Evolutionary conservation across 257 asterid species (phyloP), one percentile per base, ranked within the genome.

Genomic region (Plantago elongata): DNA sequence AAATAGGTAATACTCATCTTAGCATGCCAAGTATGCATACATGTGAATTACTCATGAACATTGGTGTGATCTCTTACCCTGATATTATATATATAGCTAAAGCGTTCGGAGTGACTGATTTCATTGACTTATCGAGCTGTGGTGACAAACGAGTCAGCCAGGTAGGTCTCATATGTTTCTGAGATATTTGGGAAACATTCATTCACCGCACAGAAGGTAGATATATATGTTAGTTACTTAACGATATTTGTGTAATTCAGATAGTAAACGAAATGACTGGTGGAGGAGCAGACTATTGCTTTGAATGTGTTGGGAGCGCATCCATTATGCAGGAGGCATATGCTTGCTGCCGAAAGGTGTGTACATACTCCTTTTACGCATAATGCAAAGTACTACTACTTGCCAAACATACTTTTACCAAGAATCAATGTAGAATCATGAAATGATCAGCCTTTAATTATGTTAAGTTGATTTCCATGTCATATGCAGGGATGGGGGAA

Each of bases 201-300:
- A 12, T 30, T n/a, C 42, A 34, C 40, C 40, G 45, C 3, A 12
- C 12, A 7, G 16, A 13, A 48, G 12, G 15, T 40, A 13, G 5
- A 11, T 57, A 11, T 0, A 34, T 6, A 22, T 22, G 27, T 22
- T 22, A 22, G 40, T 34, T 34, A 5, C 8, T 34, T 1, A 34
- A 34, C 40, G 43, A 29, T 27, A 16, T 11, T 54, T 5, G 17
- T 27, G 15, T 59, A 34, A 63, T 11, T 65, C 74, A 87, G 97
- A 78, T 87, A 60, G 74, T 90, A 59, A 73, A 58, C 13, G 95
- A 87, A 60, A 78, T 87, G 95, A 90, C 94, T 16, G 78, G 55
- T 60, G 97, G 91, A 67, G 98, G 96, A 71, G 96, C 96, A 5
- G 98, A 90, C 67, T 85, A 87, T 42, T 83, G 96, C 80, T 90